Percentiles rank a stretch among this genome's conserved stretches.
Conservation (phyloP, 2,329 filamentous ascomycete genomes). For the Sclerotinia sclerotiorum region DNA sequence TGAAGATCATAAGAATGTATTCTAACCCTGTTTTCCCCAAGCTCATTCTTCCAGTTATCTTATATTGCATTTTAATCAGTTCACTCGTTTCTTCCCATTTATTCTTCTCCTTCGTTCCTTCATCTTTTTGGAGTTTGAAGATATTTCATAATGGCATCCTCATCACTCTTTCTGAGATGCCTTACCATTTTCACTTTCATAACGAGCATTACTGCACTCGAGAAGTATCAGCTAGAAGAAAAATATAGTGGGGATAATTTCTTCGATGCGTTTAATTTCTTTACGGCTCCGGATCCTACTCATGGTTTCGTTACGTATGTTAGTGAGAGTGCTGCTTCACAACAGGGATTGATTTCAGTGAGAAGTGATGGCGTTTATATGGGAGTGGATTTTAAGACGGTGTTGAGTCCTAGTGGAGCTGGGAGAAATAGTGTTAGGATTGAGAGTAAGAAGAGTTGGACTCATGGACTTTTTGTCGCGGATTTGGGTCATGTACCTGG, state of each 20-base stretch:
- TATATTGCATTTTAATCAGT: constrained; percentile 2
- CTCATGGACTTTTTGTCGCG: constrained; percentile 65
- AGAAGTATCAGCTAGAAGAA: not conserved
- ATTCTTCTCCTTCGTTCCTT: not conserved
- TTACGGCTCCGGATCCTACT: constrained; percentile 12
- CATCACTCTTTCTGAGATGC: constrained; percentile 21
- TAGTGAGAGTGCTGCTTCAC: constrained; percentile 3
- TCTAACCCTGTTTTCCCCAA: not conserved
- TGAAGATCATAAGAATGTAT: constrained; percentile 12
- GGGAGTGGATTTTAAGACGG: constrained; percentile 64
- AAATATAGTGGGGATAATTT: not conserved
- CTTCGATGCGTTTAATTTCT: constrained; percentile 14
- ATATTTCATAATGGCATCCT: constrained; percentile 9
- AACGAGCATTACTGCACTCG: not conserved
- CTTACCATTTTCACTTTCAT: constrained; percentile 9
- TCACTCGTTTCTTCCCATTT: constrained; percentile 12
- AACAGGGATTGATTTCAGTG: constrained; percentile 24
- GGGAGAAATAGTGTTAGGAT: constrained; percentile 59
- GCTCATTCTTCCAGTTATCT: constrained; percentile 4
- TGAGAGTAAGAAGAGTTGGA: constrained; percentile 61
- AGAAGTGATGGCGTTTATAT: constrained; percentile 57
- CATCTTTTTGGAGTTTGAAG: not conserved
- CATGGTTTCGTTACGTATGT: constrained; percentile 32
- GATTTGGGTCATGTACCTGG: constrained; percentile 64
- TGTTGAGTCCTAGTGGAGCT: constrained; percentile 38